Evolutionary conservation across 306 rosid species (phyloP).

Genomic region (Pterocarpus santalinus): DNA sequence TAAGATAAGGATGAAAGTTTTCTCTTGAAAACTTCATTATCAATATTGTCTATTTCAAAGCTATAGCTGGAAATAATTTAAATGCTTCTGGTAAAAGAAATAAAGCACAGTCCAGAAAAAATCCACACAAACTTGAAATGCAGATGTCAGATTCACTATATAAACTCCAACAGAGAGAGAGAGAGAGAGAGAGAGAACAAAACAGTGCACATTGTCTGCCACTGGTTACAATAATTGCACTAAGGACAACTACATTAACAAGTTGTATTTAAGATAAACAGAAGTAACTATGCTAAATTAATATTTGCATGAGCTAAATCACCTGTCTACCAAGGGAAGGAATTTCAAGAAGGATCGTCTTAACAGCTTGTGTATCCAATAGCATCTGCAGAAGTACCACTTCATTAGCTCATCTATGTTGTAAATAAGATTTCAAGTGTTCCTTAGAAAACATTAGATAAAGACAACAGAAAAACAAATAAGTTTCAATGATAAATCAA

Average conservation of each 20-base stretch:
- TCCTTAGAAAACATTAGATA: slow-evolving; percentile 26
- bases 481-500: slow-evolving; percentile 6
- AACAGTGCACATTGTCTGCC: background rate
- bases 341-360: slow-evolving; percentile 94
- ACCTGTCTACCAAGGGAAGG: slow-evolving; percentile 99
- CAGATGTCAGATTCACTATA: background rate
- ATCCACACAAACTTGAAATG: background rate
- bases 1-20: slow-evolving; percentile 7
- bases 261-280: slow-evolving; percentile 30
- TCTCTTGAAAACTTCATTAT: slow-evolving; percentile 10
- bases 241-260: background rate
- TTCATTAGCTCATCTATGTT: slow-evolving; percentile 35
- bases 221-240: slow-evolving; percentile 16
- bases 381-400: slow-evolving; percentile 80
- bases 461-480: background rate
- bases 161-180: background rate
- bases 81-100: slow-evolving; percentile 29
- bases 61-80: background rate
- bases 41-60: slow-evolving; percentile 19
- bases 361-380: slow-evolving; percentile 98
- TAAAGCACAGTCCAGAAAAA: slow-evolving; percentile 10
- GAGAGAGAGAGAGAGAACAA: background rate
- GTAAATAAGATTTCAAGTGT: slow-evolving; percentile 33
- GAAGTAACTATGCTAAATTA: slow-evolving; percentile 22
- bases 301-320: slow-evolving; percentile 42